Evolutionary conservation across 2,329 filamentous ascomycete species (phyloP), one percentile per base, ranked within the genome.

Genomic region (Madurella mycetomatis): DNA sequence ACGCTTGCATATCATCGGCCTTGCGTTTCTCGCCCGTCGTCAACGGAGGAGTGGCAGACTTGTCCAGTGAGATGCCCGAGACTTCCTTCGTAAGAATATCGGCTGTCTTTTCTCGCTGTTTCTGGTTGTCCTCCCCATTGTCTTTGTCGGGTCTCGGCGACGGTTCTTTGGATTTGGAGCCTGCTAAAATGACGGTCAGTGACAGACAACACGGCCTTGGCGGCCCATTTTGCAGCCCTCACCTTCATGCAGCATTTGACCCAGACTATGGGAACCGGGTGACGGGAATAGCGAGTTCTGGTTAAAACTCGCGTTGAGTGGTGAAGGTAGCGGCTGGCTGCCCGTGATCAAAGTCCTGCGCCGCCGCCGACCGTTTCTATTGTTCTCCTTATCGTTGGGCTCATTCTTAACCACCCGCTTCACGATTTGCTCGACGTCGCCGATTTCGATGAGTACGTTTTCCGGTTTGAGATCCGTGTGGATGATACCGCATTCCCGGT

Each of bases 381-480:
- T 91, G 69, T 92, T 91, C 69, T 95, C 90, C 71, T 94, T 94
- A 57, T 88, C 86, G 53, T 65, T 68, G 16, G 66, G 76, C 47
- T 94, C 88, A 58, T 85, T 89, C 72, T 96, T 92, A 52, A 99
- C 92, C 60, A 95, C 92, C 57, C 89, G 91, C 73, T 96, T 92
- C 55, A 99, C 94, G 59, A 97, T 97, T 72, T 97, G 90, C 76
- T 99, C 94, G 47, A 99, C 94, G 65, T 99, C 94, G 62, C 94
- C 94, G 67, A 99, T 97, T 74, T 99, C 94, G 69, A 99, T 97
- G 61, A 99, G 79, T 32, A 99, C 94, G 68, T 99, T 99, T 70
- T 99, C 94, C 46, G 94, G 94, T 73, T 99, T 96, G 64, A 97
- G 76, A 69, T 96, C 92, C 57, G 94, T 97, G 73, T 99, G 94